Evolutionary conservation across 306 rosid genomes (phyloP).

Genomic region (Pachyrhizus erosus): DNA sequence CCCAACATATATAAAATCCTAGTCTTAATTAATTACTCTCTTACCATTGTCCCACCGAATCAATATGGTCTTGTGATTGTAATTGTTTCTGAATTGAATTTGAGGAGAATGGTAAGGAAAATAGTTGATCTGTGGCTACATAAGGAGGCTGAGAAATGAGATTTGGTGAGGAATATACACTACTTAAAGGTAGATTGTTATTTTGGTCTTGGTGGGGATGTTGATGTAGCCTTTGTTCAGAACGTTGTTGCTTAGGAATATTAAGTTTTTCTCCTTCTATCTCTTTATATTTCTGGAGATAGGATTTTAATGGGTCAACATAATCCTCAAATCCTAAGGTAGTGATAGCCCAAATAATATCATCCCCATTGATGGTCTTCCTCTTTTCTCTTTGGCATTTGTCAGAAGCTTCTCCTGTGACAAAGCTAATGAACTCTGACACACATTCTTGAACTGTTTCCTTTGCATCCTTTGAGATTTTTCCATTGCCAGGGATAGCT

Average conservation of each 20-base stretch:
- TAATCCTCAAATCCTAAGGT: constrained; percentile 68
- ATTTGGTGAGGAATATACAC: constrained; percentile 52
- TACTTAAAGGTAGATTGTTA: constrained; percentile 33
- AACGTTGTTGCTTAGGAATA: constrained; percentile 58
- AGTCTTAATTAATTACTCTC: neutral
- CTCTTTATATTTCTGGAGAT: constrained; percentile 69
- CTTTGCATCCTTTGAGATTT: constrained; percentile 76
- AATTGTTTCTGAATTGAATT: constrained; percentile 61
- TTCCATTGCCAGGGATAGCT: constrained; percentile 59
- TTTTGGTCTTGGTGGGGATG: constrained; percentile 43
- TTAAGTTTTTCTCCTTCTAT: constrained; percentile 66
- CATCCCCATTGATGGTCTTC: constrained; percentile 72
- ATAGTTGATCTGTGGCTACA: constrained; percentile 55
- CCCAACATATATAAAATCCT: neutral
- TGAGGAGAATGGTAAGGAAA: constrained; percentile 59
- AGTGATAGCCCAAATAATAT: constrained; percentile 70
- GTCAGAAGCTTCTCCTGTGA: constrained; percentile 70
- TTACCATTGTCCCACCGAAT: constrained; percentile 57
- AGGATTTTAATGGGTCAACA: constrained; percentile 55
- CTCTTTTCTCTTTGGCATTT: constrained; percentile 69
- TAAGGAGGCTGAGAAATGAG: constrained; percentile 53
- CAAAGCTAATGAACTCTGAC: constrained; percentile 71
- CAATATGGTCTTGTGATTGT: constrained; percentile 58
- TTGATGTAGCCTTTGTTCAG: constrained; percentile 40
- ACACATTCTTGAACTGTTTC: constrained; percentile 75